These are phyloP conservation scores for Hsuehochloa calcarea DNA, from an alignment of 176 grass and related monocot species.

Conservation along the genomic window DNA sequence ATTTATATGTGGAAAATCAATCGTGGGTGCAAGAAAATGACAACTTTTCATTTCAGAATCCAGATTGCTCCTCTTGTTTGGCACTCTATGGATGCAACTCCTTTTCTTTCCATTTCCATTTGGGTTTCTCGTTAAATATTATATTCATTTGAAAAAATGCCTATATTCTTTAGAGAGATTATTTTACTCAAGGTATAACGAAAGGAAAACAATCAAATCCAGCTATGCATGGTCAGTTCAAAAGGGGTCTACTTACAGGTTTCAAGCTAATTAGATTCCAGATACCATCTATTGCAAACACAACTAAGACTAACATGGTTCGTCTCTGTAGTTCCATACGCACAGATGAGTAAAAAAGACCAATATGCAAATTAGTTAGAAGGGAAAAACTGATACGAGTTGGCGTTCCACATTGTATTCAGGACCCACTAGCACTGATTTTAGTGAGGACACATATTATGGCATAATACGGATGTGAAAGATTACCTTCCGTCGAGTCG, in stretches of 20 bases:
- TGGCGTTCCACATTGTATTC: slow-evolving; percentile 24
- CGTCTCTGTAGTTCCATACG: not conserved
- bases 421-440: slow-evolving; percentile 5
- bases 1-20: not conserved
- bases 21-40: not conserved
- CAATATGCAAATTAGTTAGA: not conserved
- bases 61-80: not conserved
- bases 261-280: not conserved
- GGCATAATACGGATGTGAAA: slow-evolving; percentile 7
- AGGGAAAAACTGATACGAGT: slow-evolving; percentile 14
- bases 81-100: not conserved
- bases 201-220: slow-evolving; percentile 4
- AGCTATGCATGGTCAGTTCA: not conserved
- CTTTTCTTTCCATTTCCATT: not conserved
- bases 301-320: not conserved
- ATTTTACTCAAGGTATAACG: not conserved
- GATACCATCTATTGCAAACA: not conserved
- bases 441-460: not conserved
- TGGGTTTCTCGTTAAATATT: not conserved
- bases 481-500: slow-evolving; percentile 62
- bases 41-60: not conserved
- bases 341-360: not conserved
- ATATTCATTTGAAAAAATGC: not conserved
- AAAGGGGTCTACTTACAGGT: not conserved
- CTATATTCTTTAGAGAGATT: not conserved